Evolutionary conservation across 2,329 filamentous ascomycete species (phyloP).

Genomic region (Penicillium sclerotiorum): DNA sequence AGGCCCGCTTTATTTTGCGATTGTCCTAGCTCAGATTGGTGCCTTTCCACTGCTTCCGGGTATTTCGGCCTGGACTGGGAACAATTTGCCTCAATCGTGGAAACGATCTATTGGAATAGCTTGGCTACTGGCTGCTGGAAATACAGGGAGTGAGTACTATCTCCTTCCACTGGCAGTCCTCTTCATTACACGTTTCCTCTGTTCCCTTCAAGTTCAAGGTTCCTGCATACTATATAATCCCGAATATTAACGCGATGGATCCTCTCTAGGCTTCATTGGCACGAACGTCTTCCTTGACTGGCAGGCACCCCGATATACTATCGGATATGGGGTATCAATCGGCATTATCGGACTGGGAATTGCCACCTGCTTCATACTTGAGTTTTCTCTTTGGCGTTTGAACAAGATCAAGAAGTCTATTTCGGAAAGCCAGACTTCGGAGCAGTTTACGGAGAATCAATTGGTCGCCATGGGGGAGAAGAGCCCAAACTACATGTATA

Average conservation of each 20-base stretch:
- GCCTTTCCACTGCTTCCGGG: constrained; percentile 33
- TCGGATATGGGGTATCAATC: constrained; percentile 4
- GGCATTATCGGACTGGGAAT: constrained; percentile 5
- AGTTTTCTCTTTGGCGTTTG: constrained; percentile 1
- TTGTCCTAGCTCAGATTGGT: constrained; percentile 31
- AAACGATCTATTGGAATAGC: constrained; percentile 45
- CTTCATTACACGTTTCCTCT: no score
- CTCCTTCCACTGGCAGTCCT: no score
- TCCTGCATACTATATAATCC: not conserved
- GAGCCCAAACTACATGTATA: constrained; percentile 2
- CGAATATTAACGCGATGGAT: not conserved
- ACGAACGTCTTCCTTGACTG: constrained; percentile 5
- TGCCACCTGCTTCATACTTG: not conserved
- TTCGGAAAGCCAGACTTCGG: not conserved
- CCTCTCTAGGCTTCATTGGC: constrained; percentile 5
- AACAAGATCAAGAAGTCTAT: not conserved
- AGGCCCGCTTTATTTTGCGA: constrained; percentile 26
- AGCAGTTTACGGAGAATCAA: not conserved
- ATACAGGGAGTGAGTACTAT: constrained; percentile 4
- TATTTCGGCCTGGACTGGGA: constrained; percentile 32
- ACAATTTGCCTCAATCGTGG: constrained; percentile 35
- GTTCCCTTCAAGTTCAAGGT: not conserved
- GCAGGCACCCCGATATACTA: constrained; percentile 4
- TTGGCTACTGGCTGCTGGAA: constrained; percentile 7
- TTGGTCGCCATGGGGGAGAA: constrained; percentile 1